Percentiles rank a stretch among this genome's conserved stretches.
These are phyloP conservation scores for Scedosporium aurantiacum DNA, from an alignment of 2,329 filamentous ascomycete species.

Conservation along the genomic window DNA sequence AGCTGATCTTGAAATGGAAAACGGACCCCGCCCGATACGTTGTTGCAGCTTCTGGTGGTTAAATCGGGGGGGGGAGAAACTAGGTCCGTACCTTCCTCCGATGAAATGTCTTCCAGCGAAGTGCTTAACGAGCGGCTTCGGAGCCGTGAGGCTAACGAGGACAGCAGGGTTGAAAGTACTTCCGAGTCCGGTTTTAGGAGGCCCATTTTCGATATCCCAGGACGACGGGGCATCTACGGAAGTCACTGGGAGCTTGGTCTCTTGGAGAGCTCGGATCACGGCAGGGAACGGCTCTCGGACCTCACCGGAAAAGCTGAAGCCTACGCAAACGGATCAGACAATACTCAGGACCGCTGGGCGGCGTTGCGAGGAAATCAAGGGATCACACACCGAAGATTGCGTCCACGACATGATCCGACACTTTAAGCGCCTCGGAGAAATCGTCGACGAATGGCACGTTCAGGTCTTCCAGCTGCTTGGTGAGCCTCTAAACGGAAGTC, in stretches of 20 bases:
- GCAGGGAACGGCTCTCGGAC: slow-evolving; percentile 84
- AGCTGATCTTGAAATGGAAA: slow-evolving; percentile 1
- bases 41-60: background rate
- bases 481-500: slow-evolving; percentile 49
- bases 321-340: slow-evolving; percentile 24
- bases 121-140: slow-evolving; percentile 76
- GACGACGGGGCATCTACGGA: slow-evolving; percentile 89
- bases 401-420: slow-evolving; percentile 75
- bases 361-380: background rate
- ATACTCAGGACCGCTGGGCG: background rate
- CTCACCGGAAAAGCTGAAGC: slow-evolving; percentile 86
- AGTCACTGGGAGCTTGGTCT: slow-evolving; percentile 64
- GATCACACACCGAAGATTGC: slow-evolving; percentile 68
- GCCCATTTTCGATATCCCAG: slow-evolving; percentile 85
- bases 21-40: background rate
- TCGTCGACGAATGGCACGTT: slow-evolving; percentile 75
- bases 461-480: slow-evolving; percentile 75
- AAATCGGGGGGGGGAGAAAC: background rate
- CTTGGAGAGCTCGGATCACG: slow-evolving; percentile 67
- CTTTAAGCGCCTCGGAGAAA: slow-evolving; percentile 54
- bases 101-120: slow-evolving; percentile 87
- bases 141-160: slow-evolving; percentile 81
- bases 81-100: slow-evolving; percentile 57
- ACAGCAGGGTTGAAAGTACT: slow-evolving; percentile 69
- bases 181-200: slow-evolving; percentile 65